Conservation (phyloP, 768 basidiomycete genomes). For the Jaapia argillacea region DNA sequence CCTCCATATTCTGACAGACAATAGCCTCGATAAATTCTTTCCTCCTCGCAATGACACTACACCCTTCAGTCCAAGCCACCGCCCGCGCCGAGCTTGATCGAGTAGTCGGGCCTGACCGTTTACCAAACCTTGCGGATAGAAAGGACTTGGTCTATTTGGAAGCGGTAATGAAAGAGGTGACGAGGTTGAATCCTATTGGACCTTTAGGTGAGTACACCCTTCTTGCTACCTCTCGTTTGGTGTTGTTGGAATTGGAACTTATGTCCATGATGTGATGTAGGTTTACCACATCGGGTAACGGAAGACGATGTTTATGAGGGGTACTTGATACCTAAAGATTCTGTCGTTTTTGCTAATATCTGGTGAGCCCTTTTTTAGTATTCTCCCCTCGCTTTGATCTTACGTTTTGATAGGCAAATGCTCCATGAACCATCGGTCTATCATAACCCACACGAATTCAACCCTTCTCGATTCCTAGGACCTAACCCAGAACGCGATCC, state of each 20-base stretch:
- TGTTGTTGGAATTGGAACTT: background rate
- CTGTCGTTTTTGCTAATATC: background rate
- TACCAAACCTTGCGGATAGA: slow-evolving; percentile 11
- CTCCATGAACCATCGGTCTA: background rate
- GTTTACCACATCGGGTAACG: background rate
- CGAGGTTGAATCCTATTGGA: slow-evolving; percentile 22
- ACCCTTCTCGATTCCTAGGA: background rate
- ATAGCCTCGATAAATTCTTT: slow-evolving; percentile 1
- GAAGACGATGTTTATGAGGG: background rate
- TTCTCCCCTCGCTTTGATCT: background rate
- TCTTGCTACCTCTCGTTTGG: background rate
- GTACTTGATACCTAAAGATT: background rate
- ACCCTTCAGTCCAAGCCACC: too few species aligned
- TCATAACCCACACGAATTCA: background rate
- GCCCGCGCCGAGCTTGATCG: slow-evolving; percentile 14
- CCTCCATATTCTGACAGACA: background rate
- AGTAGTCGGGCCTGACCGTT: slow-evolving; percentile 12
- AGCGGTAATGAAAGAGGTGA: slow-evolving; percentile 16
- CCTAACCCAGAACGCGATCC: background rate
- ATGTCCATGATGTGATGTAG: background rate
- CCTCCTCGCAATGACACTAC: slow-evolving; percentile 14
- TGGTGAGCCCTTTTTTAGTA: background rate
- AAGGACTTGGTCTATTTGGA: slow-evolving; percentile 11
- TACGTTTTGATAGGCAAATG: background rate
- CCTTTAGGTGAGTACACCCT: slow-evolving; percentile 17